phyloP scores from a whole-genome alignment of 148 eudicot genomes.

The Limonium bicolor region DNA sequence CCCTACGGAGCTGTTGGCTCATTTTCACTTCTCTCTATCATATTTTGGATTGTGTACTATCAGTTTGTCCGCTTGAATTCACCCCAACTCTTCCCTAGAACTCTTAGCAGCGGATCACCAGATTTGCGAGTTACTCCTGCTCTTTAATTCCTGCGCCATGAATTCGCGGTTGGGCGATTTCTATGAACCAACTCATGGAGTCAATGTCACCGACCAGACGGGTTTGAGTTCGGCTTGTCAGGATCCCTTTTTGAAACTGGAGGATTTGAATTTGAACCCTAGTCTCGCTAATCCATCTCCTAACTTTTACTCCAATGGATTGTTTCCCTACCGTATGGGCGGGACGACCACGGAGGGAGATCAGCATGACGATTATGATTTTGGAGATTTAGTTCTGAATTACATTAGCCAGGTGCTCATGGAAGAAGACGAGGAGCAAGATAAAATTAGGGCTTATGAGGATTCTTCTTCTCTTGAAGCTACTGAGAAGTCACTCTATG shows the following conservation, averaged over 20 bases:
- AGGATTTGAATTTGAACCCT: constrained; percentile 10
- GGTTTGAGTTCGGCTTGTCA: constrained; percentile 15
- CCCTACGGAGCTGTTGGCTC: too few relatives aligned
- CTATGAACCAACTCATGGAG: constrained; percentile 31
- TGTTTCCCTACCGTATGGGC: constrained; percentile 6
- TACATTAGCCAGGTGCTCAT: constrained; percentile 55
- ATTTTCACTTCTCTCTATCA: too few relatives aligned
- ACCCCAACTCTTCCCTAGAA: too few relatives aligned
- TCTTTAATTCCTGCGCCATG: too few relatives aligned
- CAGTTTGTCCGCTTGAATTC: too few relatives aligned
- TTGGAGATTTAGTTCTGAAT: constrained; percentile 49
- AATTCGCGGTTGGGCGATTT: constrained; percentile 29
- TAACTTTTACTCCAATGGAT: constrained; percentile 7
- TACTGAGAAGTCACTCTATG: constrained; percentile 50
- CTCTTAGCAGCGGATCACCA: too few relatives aligned
- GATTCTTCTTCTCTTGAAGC: constrained; percentile 56
- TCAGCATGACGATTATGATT: constrained; percentile 38
- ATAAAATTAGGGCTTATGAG: constrained; percentile 28
- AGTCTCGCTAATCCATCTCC: constrained; percentile 9
- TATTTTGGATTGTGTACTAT: too few relatives aligned
- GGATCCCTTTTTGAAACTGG: constrained; percentile 9
- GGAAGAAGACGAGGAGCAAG: constrained; percentile 68
- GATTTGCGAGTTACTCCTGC: too few relatives aligned
- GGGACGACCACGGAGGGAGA: constrained; percentile 9
- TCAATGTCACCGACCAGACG: constrained; percentile 23